Base-by-base conservation (phyloP, 108 stramenopile genomes). In the Nitzschia sp. region DNA sequence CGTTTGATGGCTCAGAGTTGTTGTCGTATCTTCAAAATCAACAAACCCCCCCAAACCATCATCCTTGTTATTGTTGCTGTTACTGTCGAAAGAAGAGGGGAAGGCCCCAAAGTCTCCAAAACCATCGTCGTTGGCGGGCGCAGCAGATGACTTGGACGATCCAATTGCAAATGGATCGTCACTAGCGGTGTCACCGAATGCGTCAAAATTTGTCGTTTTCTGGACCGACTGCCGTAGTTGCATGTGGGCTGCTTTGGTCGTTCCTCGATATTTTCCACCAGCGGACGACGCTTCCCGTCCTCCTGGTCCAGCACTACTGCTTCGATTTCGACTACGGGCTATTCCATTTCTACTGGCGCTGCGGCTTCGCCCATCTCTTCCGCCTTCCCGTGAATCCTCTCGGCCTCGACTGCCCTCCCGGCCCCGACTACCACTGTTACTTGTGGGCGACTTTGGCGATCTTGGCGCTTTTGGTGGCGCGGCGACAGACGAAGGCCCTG, bases 91-190 rank as follows among this genome's bases (percentile, higher is more conserved):
- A n/a, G n/a, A n/a, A n/a, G n/a, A n/a, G 29, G 25, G 3, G 1
- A 59, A 29, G 33, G 58, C n/a, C 13, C 15, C 58, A 32, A 59
- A 59, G 34, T 59, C 58, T 9, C 28, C 58, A 59, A 59, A 59
- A 15, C 2, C 58, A 3, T 59, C 30, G 29, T 59, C 32, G 15
- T 15, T 15, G 2, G 23, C 54, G 9, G 38, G 9, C 38, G 38
- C 38, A 6, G 38, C 38, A 9, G 38, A 6, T 42, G 38, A 6
- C 38, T 6, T 9, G 9, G 38, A 42, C 13, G 38, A 42, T 9
- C 38, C 38, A 2, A 26, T 27, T 13, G 23, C 54, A 9, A 54
- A 59, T 17, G 31, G 57, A 25, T 46, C 32, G 29, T 59, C 58
- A 59, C 25, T 29, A n/a, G n/a, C n/a, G 1, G 18, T 32, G 1